Evolutionary conservation across 192 early-diverging fungal genomes (phyloP).

Genomic region (Backusella westeae): DNA sequence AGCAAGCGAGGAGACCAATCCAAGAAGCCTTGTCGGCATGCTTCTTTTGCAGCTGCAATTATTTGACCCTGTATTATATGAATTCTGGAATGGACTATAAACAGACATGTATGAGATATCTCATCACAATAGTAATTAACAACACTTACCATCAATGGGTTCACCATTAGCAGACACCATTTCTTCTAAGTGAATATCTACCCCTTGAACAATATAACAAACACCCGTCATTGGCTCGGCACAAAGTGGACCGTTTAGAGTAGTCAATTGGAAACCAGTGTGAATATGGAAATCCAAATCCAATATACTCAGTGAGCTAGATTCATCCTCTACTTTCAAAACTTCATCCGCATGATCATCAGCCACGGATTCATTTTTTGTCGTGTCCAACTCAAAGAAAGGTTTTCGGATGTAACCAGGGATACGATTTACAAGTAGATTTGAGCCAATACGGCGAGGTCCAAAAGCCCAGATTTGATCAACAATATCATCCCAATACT

Average conservation of each 20-base stretch:
- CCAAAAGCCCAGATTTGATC: constrained; percentile 81
- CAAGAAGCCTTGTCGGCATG: constrained; percentile 80
- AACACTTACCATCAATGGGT: constrained; percentile 34
- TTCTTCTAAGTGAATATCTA: constrained; percentile 42
- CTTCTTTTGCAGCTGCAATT: constrained; percentile 84
- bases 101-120: background rate
- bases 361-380: background rate
- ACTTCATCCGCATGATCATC: constrained; percentile 25
- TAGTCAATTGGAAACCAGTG: constrained; percentile 93
- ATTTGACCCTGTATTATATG: constrained; percentile 73
- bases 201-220: constrained; percentile 69
- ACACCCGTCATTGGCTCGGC: constrained; percentile 91
- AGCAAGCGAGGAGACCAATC: constrained; percentile 94
- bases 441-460: constrained; percentile 77
- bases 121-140: background rate
- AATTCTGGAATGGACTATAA: constrained; percentile 40
- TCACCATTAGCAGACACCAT: constrained; percentile 26
- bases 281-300: constrained; percentile 80
- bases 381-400: constrained; percentile 26
- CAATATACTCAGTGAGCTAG: constrained; percentile 39
- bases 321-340: constrained; percentile 16
- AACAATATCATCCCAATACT: constrained; percentile 48
- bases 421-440: constrained; percentile 71
- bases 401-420: constrained; percentile 47
- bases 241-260: constrained; percentile 87